A percentile compares a stretch with the other conserved stretches of the same genome.
Conservation (phyloP, 805 yeast genomes). For the Ogataea nitratoaversa region DNA sequence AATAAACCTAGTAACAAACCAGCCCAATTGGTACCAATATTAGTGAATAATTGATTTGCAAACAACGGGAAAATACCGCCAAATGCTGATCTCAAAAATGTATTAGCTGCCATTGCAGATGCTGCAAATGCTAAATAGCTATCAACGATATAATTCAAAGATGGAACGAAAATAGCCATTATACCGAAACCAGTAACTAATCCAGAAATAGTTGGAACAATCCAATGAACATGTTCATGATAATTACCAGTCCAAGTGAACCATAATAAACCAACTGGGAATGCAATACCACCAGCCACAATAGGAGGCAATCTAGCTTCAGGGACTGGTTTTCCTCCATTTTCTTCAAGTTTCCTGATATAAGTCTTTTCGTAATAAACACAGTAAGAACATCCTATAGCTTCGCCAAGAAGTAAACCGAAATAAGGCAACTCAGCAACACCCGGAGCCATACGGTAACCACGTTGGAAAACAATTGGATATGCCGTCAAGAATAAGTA, state of each 20-base stretch:
- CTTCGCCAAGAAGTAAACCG: conserved; percentile 66
- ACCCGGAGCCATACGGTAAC: conserved; percentile 61
- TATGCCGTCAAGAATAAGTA: conserved; percentile 72
- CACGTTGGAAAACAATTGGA: conserved; percentile 62
- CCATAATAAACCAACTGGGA: conserved; percentile 82
- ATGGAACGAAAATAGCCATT: conserved; percentile 62
- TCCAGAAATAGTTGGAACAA: conserved; percentile 69
- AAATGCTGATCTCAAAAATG: conserved; percentile 60
- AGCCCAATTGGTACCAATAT: conserved; percentile 75
- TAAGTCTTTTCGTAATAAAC: conserved; percentile 54
- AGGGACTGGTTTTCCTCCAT: conserved; percentile 62
- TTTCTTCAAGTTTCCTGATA: conserved; percentile 40
- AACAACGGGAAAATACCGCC: conserved; percentile 74
- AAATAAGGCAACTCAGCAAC: conserved; percentile 76
- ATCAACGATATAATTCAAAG: conserved; percentile 70
- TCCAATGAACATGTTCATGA: conserved; percentile 69
- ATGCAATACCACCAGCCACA: conserved; percentile 64
- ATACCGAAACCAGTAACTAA: conserved; percentile 64
- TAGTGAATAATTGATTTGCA: conserved; percentile 64
- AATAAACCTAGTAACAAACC: conserved; percentile 66
- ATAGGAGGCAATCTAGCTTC: conserved; percentile 77
- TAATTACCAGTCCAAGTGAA: conserved; percentile 84
- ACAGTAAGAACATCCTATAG: conserved; percentile 51
- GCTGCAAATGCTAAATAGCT: conserved; percentile 70
- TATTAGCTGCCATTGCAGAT: conserved; percentile 54